phyloP scores from a whole-genome alignment of 2,329 filamentous ascomycete species.

The Sporothrix protearum region DNA sequence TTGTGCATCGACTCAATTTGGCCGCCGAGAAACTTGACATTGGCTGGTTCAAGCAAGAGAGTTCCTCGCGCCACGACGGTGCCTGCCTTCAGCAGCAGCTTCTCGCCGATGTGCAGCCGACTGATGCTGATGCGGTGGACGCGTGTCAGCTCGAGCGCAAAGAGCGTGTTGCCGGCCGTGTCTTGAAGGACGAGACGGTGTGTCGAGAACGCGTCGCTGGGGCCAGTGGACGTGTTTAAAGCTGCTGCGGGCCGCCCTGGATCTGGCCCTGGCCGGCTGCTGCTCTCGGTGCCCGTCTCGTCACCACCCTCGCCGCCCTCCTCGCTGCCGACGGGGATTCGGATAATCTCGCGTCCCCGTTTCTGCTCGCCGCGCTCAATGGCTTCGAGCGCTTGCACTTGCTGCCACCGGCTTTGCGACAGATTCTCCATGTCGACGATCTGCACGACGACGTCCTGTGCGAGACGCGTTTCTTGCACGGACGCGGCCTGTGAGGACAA shows the following conservation, averaged over 20 bases:
- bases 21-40: slow-evolving; percentile 73
- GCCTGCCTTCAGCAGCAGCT: slow-evolving; percentile 67
- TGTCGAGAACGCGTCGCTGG: slow-evolving; percentile 49
- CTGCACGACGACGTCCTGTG: slow-evolving; percentile 68
- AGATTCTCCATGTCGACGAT: slow-evolving; percentile 85
- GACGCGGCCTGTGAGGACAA: slow-evolving; percentile 34
- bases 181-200: slow-evolving; percentile 85
- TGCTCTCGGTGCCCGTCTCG: slow-evolving; percentile 18
- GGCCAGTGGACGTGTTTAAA: slow-evolving; percentile 26
- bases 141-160: slow-evolving; percentile 66
- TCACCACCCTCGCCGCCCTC: slow-evolving; percentile 43
- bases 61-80: slow-evolving; percentile 69
- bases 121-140: slow-evolving; percentile 63
- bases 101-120: slow-evolving; percentile 71
- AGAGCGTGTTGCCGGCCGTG: slow-evolving; percentile 62
- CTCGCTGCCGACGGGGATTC: slow-evolving; percentile 47
- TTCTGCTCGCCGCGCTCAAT: slow-evolving; percentile 69
- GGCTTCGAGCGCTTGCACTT: slow-evolving; percentile 77
- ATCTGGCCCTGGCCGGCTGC: background rate
- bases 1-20: slow-evolving; percentile 79
- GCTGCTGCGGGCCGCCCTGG: slow-evolving; percentile 14
- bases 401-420: slow-evolving; percentile 73
- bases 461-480: slow-evolving; percentile 54
- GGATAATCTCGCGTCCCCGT: slow-evolving; percentile 75
- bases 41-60: slow-evolving; percentile 69